Percentiles rank a stretch among this genome's conserved stretches.
phyloP scores from a whole-genome alignment of 805 yeast genomes.

The Teunomyces cretensis region DNA sequence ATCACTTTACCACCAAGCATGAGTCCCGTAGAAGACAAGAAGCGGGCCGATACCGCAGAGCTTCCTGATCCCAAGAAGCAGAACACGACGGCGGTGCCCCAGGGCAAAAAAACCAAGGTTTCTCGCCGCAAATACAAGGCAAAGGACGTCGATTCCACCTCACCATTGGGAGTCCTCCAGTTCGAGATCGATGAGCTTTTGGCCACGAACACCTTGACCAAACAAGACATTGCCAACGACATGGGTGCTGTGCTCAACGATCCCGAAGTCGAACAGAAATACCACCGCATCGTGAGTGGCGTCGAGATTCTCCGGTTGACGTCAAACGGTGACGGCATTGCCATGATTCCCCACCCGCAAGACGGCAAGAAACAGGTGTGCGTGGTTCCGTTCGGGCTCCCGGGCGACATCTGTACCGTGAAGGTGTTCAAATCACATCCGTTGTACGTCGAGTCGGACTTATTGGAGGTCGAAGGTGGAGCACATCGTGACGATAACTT shows the following conservation, averaged over 20 bases:
- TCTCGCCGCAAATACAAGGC: constrained; percentile 54
- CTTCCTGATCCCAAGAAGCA: constrained; percentile 6
- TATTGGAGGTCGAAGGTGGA: constrained; percentile 47
- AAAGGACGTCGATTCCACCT: constrained; percentile 68
- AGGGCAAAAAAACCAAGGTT: constrained; percentile 23
- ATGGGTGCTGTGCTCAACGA: constrained; percentile 65
- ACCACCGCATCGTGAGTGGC: constrained; percentile 58
- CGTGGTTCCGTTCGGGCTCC: constrained; percentile 81
- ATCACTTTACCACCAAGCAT: background rate
- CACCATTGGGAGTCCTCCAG: constrained; percentile 77
- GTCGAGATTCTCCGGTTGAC: constrained; percentile 60
- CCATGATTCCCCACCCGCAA: constrained; percentile 62
- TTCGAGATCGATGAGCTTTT: constrained; percentile 68
- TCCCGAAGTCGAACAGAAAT: constrained; percentile 41
- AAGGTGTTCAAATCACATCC: constrained; percentile 79
- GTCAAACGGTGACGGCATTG: constrained; percentile 89
- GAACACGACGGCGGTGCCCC: background rate
- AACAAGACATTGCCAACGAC: constrained; percentile 60
- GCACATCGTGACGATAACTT: constrained; percentile 53
- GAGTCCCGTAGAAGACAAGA: constrained; percentile 9
- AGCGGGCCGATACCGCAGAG: constrained; percentile 10
- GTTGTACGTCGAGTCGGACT: constrained; percentile 70
- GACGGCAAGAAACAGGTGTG: constrained; percentile 55
- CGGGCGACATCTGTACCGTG: constrained; percentile 76
- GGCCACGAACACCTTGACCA: constrained; percentile 37